Evolutionary conservation across 257 asterid species (phyloP).

Genomic region (Cinchona pubescens): DNA sequence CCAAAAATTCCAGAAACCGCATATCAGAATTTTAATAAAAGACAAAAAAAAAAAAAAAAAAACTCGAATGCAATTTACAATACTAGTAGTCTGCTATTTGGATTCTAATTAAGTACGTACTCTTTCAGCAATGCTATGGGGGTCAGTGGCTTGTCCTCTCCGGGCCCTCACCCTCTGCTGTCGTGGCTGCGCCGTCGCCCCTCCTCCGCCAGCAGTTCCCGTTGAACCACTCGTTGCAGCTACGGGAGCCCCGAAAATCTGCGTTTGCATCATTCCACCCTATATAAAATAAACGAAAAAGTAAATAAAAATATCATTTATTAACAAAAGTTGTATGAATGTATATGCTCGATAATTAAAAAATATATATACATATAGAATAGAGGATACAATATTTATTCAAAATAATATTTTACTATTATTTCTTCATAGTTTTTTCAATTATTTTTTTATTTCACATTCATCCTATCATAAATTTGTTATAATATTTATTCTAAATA

Average conservation of each 20-base stretch:
- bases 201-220: conserved; percentile 39
- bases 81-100: background rate
- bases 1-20: conserved; percentile 17
- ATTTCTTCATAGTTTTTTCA: no score
- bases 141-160: conserved; percentile 98
- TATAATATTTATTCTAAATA: no score
- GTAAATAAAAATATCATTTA: background rate
- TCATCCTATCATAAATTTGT: no score
- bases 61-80: background rate
- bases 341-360: no score
- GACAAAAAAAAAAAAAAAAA: background rate
- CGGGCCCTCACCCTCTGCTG: conserved; percentile 95
- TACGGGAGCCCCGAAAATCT: conserved; percentile 41
- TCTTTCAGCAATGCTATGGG: conserved; percentile 97
- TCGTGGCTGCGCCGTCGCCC: conserved; percentile 59
- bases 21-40: conserved; percentile 21
- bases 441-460: no score
- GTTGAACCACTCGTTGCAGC: conserved; percentile 55
- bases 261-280: conserved; percentile 35
- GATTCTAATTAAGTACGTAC: conserved; percentile 47
- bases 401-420: no score
- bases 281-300: background rate
- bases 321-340: no score
- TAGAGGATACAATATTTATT: no score
- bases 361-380: no score